Percentiles rank a stretch among this genome's conserved stretches.
Evolutionary conservation across 495 filamentous ascomycete species (phyloP).

Genomic region (Darksidea phi): DNA sequence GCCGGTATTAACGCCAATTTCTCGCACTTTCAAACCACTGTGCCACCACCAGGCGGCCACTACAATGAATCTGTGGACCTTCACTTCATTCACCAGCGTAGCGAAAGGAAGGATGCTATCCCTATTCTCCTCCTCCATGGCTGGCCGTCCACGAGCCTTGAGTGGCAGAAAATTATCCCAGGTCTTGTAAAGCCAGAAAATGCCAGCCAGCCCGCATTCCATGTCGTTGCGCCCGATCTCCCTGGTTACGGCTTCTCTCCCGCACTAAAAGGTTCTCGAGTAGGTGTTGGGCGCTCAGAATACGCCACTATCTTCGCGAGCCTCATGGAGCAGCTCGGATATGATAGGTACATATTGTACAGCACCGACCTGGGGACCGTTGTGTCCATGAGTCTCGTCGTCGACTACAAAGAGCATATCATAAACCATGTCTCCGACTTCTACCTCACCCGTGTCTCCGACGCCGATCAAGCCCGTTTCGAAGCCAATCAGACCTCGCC

Average conservation of each 20-base stretch:
- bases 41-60: not conserved
- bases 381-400: not conserved
- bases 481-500: conserved; percentile 1
- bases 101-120: no score
- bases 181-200: not conserved
- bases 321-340: conserved; percentile 8
- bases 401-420: not conserved
- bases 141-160: conserved; percentile 4
- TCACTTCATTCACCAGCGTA: conserved; percentile 6
- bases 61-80: not conserved
- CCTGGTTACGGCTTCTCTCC: conserved; percentile 7
- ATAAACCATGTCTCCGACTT: not conserved
- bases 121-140: conserved; percentile 2
- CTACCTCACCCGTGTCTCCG: not conserved
- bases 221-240: conserved; percentile 5
- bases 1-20: conserved; percentile 1
- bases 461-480: not conserved
- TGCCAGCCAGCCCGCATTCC: not conserved
- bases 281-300: not conserved
- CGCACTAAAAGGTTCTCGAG: not conserved
- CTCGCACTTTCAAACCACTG: conserved; percentile 4
- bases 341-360: not conserved
- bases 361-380: not conserved
- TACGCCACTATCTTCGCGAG: not conserved
- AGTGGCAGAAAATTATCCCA: conserved; percentile 1